These are phyloP conservation scores for Zymoseptoria passerinii DNA, from an alignment of 2,329 filamentous ascomycete species.

Conservation along the genomic window DNA sequence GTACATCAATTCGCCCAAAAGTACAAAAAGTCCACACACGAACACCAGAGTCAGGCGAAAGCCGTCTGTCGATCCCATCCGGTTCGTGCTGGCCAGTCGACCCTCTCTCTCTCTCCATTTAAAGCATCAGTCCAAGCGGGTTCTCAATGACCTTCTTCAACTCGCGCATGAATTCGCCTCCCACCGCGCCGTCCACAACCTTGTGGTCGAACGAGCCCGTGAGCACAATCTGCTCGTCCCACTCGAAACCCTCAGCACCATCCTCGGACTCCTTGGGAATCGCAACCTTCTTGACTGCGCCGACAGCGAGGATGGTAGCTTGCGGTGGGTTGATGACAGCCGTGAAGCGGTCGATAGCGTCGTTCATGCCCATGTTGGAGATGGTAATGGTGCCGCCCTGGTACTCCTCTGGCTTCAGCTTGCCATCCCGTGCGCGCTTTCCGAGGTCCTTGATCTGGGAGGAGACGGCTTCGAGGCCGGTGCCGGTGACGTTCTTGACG, in stretches of 20 bases:
- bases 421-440: constrained; percentile 90
- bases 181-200: constrained; percentile 92
- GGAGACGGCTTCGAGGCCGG: constrained; percentile 84
- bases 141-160: constrained; percentile 98
- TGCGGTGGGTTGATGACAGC: constrained; percentile 99
- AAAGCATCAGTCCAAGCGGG: constrained; percentile 88
- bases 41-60: not conserved
- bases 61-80: not conserved
- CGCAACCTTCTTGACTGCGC: constrained; percentile 91
- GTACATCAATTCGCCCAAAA: constrained; percentile 8
- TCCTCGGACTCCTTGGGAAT: constrained; percentile 79
- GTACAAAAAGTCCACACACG: not conserved
- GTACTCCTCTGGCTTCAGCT: constrained; percentile 99
- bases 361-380: constrained; percentile 99
- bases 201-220: constrained; percentile 98
- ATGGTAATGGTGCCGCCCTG: constrained; percentile 98
- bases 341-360: constrained; percentile 91
- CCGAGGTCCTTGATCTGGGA: constrained; percentile 88
- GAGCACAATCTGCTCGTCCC: constrained; percentile 94
- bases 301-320: constrained; percentile 87
- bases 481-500: constrained; percentile 77
- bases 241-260: constrained; percentile 64
- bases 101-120: constrained; percentile 25
- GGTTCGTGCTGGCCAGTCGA: not conserved
- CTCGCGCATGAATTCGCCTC: constrained; percentile 92